A percentile compares a stretch with the other conserved stretches of the same genome.
Conservation (phyloP, 257 asterid species). For the Verbascum thapsus region DNA sequence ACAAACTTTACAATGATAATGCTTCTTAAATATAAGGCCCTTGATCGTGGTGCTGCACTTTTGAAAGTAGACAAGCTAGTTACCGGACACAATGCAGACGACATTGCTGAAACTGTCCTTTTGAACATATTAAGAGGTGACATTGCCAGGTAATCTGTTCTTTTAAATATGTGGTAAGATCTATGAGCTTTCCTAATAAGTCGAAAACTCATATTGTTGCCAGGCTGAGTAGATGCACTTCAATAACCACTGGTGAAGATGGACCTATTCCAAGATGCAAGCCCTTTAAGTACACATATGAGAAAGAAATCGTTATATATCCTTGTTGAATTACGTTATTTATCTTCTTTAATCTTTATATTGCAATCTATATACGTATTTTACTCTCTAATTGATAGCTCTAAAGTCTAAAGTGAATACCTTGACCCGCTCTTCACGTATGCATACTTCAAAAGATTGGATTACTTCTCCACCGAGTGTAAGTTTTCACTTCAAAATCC, state of each 20-base stretch:
- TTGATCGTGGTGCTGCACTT: slow-evolving; percentile 96
- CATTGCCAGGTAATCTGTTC: slow-evolving; percentile 78
- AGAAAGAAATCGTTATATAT: slow-evolving; percentile 99
- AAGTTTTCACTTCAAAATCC: slow-evolving; percentile 38
- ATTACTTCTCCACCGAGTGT: slow-evolving; percentile 98
- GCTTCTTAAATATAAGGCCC: slow-evolving; percentile 62
- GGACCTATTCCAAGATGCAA: slow-evolving; percentile 99
- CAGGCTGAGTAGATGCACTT: slow-evolving; percentile 94
- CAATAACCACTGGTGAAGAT: slow-evolving; percentile 91
- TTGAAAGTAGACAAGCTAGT: slow-evolving; percentile 94
- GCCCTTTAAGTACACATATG: slow-evolving; percentile 97
- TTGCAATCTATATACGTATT: slow-evolving; percentile 2
- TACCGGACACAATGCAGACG: slow-evolving; percentile 98
- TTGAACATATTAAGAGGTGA: slow-evolving; percentile 94
- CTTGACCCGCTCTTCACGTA: slow-evolving; percentile 83
- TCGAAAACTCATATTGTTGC: slow-evolving; percentile 19
- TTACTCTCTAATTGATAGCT: slow-evolving; percentile 19
- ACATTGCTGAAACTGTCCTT: slow-evolving; percentile 97
- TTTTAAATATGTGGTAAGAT: slow-evolving; percentile 5
- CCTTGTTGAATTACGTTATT: slow-evolving; percentile 44
- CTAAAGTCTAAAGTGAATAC: slow-evolving; percentile 30
- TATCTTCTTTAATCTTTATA: neutral
- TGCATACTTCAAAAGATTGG: slow-evolving; percentile 92
- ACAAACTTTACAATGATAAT: slow-evolving; percentile 6
- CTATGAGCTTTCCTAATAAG: slow-evolving; percentile 20